Evolutionary conservation across 352 stramenopile genomes (phyloP), one percentile per base, ranked within the genome.

Genomic region (Halophytophthora polymorphica): DNA sequence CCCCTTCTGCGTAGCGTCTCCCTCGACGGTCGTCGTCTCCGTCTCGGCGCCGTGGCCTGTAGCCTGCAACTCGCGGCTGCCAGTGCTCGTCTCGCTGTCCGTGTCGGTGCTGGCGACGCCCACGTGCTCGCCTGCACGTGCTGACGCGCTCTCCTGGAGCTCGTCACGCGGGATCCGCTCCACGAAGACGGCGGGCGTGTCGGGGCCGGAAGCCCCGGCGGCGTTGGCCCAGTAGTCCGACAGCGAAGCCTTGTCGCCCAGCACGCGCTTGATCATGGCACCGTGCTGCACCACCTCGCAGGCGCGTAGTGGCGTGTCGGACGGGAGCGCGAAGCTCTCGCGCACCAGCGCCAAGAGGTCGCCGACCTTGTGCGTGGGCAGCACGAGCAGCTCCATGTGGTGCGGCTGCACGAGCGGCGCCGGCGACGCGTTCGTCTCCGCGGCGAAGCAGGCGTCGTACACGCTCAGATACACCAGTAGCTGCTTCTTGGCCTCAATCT

Each of bases 401-500:
- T 71, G 73, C 14, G 69, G 45, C 8, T 47, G 48, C 11, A 51
- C 45, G 8, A 53, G 40, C 6, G 77, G 58, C 1, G 66, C 56
- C n/a, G 48, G 61, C 1, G 62, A 58, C 7, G 83, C 69, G 38
- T 44, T 28, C 47, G 66, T 46, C 14, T 69, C 59, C 0, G 54
- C 66, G 2, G 75, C 66, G 42, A 93, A 91, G 21, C 66, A 80
- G 17, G 73, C 71, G 50, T 89, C 85, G 60, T 92, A 91, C 36
- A 84, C 73, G 53, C 83, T 92, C 19, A 90, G 60, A 50, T 88
- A 79, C 18, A 95, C 73, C 2, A 72, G 15, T 12, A 93, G 58
- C 52, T 91, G 76, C 49, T 89, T 91, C 65, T 93, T 93, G 1
- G 79, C 77, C 55, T 95, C 85, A 41, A 95, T 83, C 51, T 93